phyloP scores from a whole-genome alignment of 2,329 filamentous ascomycete genomes.

The Stromatinia cepivora region DNA sequence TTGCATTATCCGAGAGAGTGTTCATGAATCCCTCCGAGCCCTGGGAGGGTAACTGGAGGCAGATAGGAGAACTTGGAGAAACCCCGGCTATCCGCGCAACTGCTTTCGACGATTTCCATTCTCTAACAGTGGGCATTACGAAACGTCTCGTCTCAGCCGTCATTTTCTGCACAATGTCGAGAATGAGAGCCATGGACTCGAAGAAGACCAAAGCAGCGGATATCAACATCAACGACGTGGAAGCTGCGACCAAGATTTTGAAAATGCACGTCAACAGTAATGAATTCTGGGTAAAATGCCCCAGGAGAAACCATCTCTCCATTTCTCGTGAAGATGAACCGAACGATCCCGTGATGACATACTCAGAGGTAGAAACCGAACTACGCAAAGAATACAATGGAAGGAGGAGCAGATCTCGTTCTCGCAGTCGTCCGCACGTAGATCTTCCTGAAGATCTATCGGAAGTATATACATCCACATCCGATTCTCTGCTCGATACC shows the following conservation, averaged over 20 bases:
- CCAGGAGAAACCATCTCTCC: conserved; percentile 53
- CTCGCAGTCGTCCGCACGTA: conserved; percentile 12
- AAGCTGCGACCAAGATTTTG: conserved; percentile 55
- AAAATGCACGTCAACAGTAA: conserved; percentile 49
- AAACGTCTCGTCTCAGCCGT: conserved; percentile 68
- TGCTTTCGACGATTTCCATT: conserved; percentile 74
- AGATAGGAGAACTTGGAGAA: conserved; percentile 52
- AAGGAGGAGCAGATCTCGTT: conserved; percentile 25
- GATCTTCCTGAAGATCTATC: not conserved
- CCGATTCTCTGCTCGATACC: not conserved
- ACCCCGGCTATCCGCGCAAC: conserved; percentile 72
- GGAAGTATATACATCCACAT: conserved; percentile 16
- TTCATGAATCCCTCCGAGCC: conserved; percentile 71
- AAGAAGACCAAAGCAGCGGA: conserved; percentile 40
- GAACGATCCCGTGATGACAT: conserved; percentile 35
- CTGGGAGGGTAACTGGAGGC: conserved; percentile 67
- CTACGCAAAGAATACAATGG: conserved; percentile 30
- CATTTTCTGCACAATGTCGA: conserved; percentile 69
- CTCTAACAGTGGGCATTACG: conserved; percentile 66
- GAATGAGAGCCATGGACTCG: conserved; percentile 53
- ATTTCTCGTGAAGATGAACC: conserved; percentile 46
- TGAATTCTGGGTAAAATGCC: conserved; percentile 53
- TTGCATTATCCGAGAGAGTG: conserved; percentile 61
- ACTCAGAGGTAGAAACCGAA: conserved; percentile 41
- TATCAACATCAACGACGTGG: conserved; percentile 45